Base-by-base conservation (phyloP, 1,284 basidiomycete species). In the Microbotryomycetes sp. region DNA sequence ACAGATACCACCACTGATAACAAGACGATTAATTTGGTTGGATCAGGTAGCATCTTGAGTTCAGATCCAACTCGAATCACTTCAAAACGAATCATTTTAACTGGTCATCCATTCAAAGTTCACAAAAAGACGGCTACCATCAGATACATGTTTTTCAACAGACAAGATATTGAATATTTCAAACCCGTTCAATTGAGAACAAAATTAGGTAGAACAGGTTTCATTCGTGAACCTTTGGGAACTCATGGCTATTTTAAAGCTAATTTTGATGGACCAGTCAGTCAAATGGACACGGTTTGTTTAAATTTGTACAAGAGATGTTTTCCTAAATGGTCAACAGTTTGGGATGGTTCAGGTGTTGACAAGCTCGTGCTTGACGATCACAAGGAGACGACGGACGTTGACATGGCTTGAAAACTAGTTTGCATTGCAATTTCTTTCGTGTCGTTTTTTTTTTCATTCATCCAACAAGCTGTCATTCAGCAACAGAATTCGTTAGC, bases 101-200 rank as follows among this genome's bases (percentile, higher is more conserved):
- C 92, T 1, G 94, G 94, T 0, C 92, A 97, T 76, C 94, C 94
- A 0, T 92, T 91, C 85, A 96, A 94, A 75, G 86, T 97, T 4
- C 94, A 98, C 81, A 93, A 93, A 75, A 94, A 92, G 80, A 94
- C 90, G 1, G 93, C 92, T 0, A 98, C 94, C 5, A 87, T 98
- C 70, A 86, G 94, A 52, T 98, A 97, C 80, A 92, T 99, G 91
- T 97, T 98, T 79, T 97, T 98, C 82, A 88, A 94, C 76, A 69
- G 86, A 19, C 85, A 86, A 57, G 94, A 98, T 75, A 84, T 97
- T 60, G 81, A 84, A 51, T 98, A 96, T 78, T 97, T 89, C 81
- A 88, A 89, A 73, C 92, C 92, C 0, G 86, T 97, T 62, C 89
- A 94, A 72, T 79, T 98, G 61, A 83, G 92, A 73, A 98, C 93